A percentile compares a stretch with the other conserved stretches of the same genome.
These are phyloP conservation scores for Nakazawaea siamensis DNA, from an alignment of 805 yeast genomes.

Conservation along the genomic window DNA sequence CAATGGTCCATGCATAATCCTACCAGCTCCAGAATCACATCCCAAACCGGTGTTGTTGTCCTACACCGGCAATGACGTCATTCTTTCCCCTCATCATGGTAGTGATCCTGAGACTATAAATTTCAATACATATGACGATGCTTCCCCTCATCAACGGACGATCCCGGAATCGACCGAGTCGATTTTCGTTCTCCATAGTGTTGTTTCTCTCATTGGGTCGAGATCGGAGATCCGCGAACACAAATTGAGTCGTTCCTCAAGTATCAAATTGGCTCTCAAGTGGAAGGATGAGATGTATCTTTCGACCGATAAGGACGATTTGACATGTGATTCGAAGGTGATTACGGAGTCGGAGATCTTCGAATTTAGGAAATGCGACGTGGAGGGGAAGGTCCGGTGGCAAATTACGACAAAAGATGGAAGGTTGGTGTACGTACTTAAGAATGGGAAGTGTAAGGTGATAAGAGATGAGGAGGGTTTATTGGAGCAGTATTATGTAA, in stretches of 20 bases:
- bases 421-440: slow-evolving; percentile 2
- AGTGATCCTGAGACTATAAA: slow-evolving; percentile 14
- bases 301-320: slow-evolving; percentile 11
- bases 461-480: slow-evolving; percentile 22
- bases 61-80: slow-evolving; percentile 10
- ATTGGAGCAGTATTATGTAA: slow-evolving; percentile 16
- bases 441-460: slow-evolving; percentile 7
- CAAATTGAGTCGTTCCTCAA: slow-evolving; percentile 7
- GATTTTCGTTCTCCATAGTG: slow-evolving; percentile 18
- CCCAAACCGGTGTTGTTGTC: slow-evolving; percentile 10
- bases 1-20: slow-evolving; percentile 19
- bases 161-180: slow-evolving; percentile 21
- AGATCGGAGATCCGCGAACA: slow-evolving; percentile 1
- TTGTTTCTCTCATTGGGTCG: slow-evolving; percentile 15
- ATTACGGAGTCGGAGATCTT: slow-evolving; percentile 22
- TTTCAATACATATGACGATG: slow-evolving; percentile 11
- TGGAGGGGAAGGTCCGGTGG: slow-evolving; percentile 2
- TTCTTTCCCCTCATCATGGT: no score
- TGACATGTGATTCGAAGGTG: slow-evolving; percentile 16
- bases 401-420: slow-evolving; percentile 1
- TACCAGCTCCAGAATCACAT: slow-evolving; percentile 10
- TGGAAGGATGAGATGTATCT: slow-evolving; percentile 17
- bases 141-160: slow-evolving; percentile 9
- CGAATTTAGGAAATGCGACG: slow-evolving; percentile 11
- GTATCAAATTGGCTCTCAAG: slow-evolving; percentile 16